A percentile compares a stretch with the other conserved stretches of the same genome.
Evolutionary conservation across 2,329 filamentous ascomycete genomes (phyloP).

Genomic region (Cladophialophora psammophila): DNA sequence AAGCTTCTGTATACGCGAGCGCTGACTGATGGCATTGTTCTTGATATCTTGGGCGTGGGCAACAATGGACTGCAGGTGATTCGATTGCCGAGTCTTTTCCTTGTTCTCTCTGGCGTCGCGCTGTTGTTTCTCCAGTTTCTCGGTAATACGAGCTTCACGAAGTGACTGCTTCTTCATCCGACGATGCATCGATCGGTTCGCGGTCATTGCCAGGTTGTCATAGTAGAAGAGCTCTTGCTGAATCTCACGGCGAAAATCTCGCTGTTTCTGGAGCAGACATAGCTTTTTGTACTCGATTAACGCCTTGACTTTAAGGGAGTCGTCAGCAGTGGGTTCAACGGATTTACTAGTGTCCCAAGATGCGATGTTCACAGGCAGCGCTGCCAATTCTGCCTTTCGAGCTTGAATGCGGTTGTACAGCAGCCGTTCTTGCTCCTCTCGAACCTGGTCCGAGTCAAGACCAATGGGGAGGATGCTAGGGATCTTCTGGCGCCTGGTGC

Average conservation of each 20-base stretch:
- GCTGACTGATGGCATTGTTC: slow-evolving; percentile 70
- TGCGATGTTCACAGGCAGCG: slow-evolving; percentile 82
- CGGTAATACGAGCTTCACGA: slow-evolving; percentile 93
- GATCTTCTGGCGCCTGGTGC: slow-evolving; percentile 79
- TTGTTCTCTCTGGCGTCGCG: slow-evolving; percentile 93
- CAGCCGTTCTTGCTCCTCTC: slow-evolving; percentile 85
- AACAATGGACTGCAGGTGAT: slow-evolving; percentile 87
- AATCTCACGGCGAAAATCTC: slow-evolving; percentile 82
- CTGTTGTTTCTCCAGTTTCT: slow-evolving; percentile 99
- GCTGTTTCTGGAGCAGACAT: slow-evolving; percentile 85
- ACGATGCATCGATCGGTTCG: slow-evolving; percentile 87
- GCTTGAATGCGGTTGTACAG: slow-evolving; percentile 90
- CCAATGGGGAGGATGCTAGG: slow-evolving; percentile 89
- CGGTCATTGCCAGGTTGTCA: slow-evolving; percentile 96
- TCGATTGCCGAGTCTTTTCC: slow-evolving; percentile 95
- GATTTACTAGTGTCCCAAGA: slow-evolving; percentile 80
- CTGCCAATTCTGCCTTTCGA: slow-evolving; percentile 82
- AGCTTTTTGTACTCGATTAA: slow-evolving; percentile 96
- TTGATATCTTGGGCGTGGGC: slow-evolving; percentile 81
- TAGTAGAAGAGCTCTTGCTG: slow-evolving; percentile 93
- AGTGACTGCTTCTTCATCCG: slow-evolving; percentile 97
- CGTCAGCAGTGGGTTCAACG: slow-evolving; percentile 75
- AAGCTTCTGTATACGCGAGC: slow-evolving; percentile 80
- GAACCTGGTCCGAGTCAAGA: slow-evolving; percentile 83
- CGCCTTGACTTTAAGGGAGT: slow-evolving; percentile 83